A percentile compares a stretch with the other conserved stretches of the same genome.
Conservation (phyloP, 2,329 filamentous ascomycete species). For the Pseudogymnoascus sp. region DNA sequence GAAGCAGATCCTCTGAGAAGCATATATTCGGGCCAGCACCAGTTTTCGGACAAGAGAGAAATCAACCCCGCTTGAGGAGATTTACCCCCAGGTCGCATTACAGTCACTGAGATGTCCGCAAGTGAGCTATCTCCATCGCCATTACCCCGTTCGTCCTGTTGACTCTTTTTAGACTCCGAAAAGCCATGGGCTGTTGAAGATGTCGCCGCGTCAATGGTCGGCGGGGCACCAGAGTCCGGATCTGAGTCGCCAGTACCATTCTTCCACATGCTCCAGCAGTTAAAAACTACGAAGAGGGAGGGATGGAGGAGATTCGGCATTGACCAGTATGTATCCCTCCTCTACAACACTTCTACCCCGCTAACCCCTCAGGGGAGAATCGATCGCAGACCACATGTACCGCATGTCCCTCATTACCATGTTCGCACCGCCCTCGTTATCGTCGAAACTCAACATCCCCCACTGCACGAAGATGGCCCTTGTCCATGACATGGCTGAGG, state of each 20-base stretch:
- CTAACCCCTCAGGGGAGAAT: slow-evolving; percentile 57
- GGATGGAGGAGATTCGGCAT: slow-evolving; percentile 91
- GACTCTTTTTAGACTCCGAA: not conserved
- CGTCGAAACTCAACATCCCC: slow-evolving; percentile 62
- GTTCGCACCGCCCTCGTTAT: slow-evolving; percentile 71
- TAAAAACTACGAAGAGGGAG: slow-evolving; percentile 95
- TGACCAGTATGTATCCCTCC: slow-evolving; percentile 34
- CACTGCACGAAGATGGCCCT: slow-evolving; percentile 94
- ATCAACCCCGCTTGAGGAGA: not conserved
- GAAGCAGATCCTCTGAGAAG: not conserved
- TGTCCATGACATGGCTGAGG: slow-evolving; percentile 95
- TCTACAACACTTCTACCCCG: not conserved
- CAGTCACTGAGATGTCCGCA: not conserved
- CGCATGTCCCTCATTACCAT: slow-evolving; percentile 96
- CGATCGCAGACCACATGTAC: slow-evolving; percentile 98
- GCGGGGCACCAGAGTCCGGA: slow-evolving; percentile 49
- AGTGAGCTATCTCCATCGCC: not conserved
- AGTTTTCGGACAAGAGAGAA: not conserved
- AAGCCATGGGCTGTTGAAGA: slow-evolving; percentile 49
- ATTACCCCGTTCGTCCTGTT: not conserved
- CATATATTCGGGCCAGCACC: not conserved
- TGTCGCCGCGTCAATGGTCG: slow-evolving; percentile 57
- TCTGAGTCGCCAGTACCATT: slow-evolving; percentile 74
- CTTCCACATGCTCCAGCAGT: slow-evolving; percentile 86
- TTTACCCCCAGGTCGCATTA: not conserved